phyloP scores from a whole-genome alignment of 2,329 filamentous ascomycete species.

The Alternaria dauci region DNA sequence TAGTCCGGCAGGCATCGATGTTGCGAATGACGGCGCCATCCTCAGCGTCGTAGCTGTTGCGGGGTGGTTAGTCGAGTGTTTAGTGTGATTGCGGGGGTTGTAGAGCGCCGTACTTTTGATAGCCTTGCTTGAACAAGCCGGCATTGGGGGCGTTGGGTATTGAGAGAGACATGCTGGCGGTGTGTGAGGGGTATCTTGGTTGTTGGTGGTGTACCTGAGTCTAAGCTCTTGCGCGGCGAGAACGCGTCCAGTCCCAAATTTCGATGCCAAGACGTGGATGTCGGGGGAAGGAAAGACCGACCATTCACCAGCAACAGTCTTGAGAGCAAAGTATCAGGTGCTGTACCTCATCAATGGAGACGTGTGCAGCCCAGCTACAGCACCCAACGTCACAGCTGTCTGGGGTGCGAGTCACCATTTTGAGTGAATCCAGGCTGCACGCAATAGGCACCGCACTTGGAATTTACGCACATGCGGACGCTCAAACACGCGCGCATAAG shows the following conservation, averaged over 20 bases:
- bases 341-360: neutral
- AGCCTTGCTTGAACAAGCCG: conserved; percentile 93
- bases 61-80: conserved; percentile 46
- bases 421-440: neutral
- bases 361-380: neutral
- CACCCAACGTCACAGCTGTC: neutral
- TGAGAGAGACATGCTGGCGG: conserved; percentile 83
- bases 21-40: conserved; percentile 98
- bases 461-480: neutral
- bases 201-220: conserved; percentile 33
- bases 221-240: conserved; percentile 27
- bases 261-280: conserved; percentile 27
- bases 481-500: neutral
- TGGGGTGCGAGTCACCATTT: neutral
- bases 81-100: conserved; percentile 28
- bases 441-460: neutral
- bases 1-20: conserved; percentile 97
- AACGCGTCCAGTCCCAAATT: conserved; percentile 40
- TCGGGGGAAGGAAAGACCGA: conserved; percentile 21
- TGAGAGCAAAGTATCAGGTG: neutral
- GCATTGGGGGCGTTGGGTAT: conserved; percentile 94
- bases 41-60: conserved; percentile 90
- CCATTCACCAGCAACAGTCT: conserved; percentile 2
- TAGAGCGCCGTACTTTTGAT: conserved; percentile 78
- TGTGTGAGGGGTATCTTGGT: conserved; percentile 42